Evolutionary conservation across 768 basidiomycete species (phyloP), one percentile per base, ranked within the genome.

Genomic region (Lactifluus subvellereus): DNA sequence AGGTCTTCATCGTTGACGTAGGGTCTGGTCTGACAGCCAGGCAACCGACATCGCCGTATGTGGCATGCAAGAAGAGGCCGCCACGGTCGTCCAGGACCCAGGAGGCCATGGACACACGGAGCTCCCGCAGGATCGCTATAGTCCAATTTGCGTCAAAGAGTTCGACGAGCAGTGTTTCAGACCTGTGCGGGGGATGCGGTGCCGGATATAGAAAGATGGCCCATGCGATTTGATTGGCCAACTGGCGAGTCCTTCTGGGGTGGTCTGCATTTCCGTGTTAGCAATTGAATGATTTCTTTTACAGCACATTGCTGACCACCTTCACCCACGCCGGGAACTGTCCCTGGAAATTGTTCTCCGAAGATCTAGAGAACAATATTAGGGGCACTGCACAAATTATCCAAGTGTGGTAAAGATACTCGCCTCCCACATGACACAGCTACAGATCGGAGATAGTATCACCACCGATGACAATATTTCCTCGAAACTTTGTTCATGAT

Each of bases 391-490:
- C 10, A 42, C 16, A 6, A 38, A 18, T 32, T 5, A 22, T 14
- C 16, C 22, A 22, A 27, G 35, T 37, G 6, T 7, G 35, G 33
- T 20, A 11, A 45, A 6, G 14, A 14, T 4, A 38, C 45, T 32
- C 37, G 40, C 64, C 51, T 65, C 27, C 27, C 27, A 27, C 64
- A 48, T 62, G 55, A 42, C 61, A 65, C 37, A 62, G 43, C 61
- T 51, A 62, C n/a, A 62, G 16, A 5, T 59, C 65, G 10, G 57
- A 53, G 9, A 45, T 32, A 9, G 55, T 49, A 30, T 55, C 61
- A 10, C 64, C 61, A 14, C 57, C 52, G 32, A 66, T 62, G 30
- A 65, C 61, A 33, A 64, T 49, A 49, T 64, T 60, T 14, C 63
- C 54, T 8, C 59, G 47, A 27, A 27, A 27, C 27, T 27, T 51